Evolutionary conservation across 2,329 filamentous ascomycete genomes (phyloP), one percentile per base, ranked within the genome.

Genomic region (Pseudocercospora crystallina): DNA sequence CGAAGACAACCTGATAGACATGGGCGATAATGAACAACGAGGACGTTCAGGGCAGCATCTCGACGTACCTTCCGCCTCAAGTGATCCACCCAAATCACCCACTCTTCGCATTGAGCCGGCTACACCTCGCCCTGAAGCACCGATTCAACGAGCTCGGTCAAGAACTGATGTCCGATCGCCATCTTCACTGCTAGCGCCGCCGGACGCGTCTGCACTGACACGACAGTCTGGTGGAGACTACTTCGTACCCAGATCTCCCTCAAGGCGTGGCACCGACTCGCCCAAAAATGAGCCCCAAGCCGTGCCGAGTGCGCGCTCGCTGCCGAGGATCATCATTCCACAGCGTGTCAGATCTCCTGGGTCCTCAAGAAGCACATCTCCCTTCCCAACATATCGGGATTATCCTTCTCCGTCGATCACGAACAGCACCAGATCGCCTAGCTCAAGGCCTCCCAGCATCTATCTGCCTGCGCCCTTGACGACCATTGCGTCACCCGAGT

Each of bases 381-480:
- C 87, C 0, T 92, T 94, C 55, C 88, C 88, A 1, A 69, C 76
- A 5, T 88, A 83, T 57, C 77, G 79, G 2, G 87, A 73, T 49
- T 65, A 69, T 8, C 63, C 63, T 33, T 73, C 74, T 8, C 67
- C 74, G 2, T 64, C 63, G 10, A 74, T 74, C 5, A 76, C 80
- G 3, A 52, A 46, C 8, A 57, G 58, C 40, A 52, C 54, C 11
- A 47, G 56, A 26, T 61, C 58, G 14, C 52, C 56, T 2, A 57
- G 54, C 43, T 53, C 54, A 5, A 65, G 74, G 38, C 68, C 78
- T 20, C 76, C 79, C 1, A 84, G 83, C 58, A 76, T 86, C 47
- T 75, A 76, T 52, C 68, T 86, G 31, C 78, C 81, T 17, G 71
- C 78, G 5, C 49, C 56, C 20, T 42, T 54, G 5, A 49, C 39